Base-by-base conservation (phyloP, 352 stramenopile species). In the Globisporangium iwayamae region DNA sequence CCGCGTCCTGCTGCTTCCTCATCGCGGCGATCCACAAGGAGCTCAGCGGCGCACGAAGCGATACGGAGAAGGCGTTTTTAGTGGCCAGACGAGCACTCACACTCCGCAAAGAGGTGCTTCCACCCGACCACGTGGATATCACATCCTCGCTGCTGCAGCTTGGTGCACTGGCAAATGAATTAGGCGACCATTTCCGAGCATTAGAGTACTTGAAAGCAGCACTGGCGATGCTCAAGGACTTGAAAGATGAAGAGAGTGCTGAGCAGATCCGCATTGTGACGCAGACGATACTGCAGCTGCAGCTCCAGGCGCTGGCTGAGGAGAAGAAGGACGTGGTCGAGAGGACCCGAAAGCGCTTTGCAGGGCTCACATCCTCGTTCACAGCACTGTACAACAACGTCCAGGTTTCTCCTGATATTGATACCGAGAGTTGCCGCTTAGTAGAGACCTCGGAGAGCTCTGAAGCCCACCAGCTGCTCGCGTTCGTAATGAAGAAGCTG, bases 171-270 rank as follows among this genome's bases (percentile, higher is more conserved):
- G 74, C 78, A 34, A 55, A 61, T 30, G 63, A 68, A 13, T 36
- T 92, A 4, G 76, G 66, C 4, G 83, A 92, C 34, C n/a, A 51
- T 8, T 89, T 79, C 32, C 77, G 83, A 50, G 81, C 79, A 0
- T 58, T 89, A 0, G 79, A 89, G 41, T 86, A 77, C 67, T 84
- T 80, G 20, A 73, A 72, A 11, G 60, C 67, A 32, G 78, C 72
- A 2, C 62, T 86, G 9, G 56, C 9, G 1, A 58, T 66, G 22
- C 55, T 86, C 8, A 87, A 81, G 16, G 62, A 64, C 3, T 39
- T 73, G 1, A 30, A 46, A n/a, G 45, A 59, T 2, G 69, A 75
- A 20, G 58, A 73, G n/a, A 34, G 52, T 16, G 50, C 76, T 1
- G 60, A 68, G 25, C 67, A 79, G 38, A 70, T 86, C 28, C 70